phyloP scores from a whole-genome alignment of 805 yeast species.

The Priceomyces castillae region DNA sequence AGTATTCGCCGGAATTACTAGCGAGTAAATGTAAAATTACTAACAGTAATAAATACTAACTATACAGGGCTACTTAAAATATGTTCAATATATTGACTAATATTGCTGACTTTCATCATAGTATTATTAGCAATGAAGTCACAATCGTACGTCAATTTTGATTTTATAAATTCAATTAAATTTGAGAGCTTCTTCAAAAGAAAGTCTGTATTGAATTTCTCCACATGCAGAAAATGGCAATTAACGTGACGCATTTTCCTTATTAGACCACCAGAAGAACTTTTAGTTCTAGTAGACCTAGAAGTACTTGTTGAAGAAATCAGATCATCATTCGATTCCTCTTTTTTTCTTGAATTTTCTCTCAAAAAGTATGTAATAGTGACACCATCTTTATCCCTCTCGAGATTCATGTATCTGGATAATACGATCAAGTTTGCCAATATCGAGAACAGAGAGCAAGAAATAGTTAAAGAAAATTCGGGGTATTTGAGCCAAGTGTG shows the following conservation, averaged over 20 bases:
- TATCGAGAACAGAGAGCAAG: constrained; percentile 16
- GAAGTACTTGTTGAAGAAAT: no score
- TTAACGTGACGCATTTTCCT: neutral
- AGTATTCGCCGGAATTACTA: constrained; percentile 8
- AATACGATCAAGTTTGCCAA: constrained; percentile 19
- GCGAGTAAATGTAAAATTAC: neutral
- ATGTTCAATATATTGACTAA: constrained; percentile 13
- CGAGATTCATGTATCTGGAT: constrained; percentile 11
- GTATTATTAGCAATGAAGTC: constrained; percentile 12
- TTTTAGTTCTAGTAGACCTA: no score
- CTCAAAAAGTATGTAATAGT: neutral
- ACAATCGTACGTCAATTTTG: constrained; percentile 10
- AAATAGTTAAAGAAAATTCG: constrained; percentile 14
- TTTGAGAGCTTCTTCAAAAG: constrained; percentile 11
- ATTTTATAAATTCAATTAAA: constrained; percentile 13
- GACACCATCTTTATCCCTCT: neutral
- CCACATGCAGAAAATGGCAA: neutral
- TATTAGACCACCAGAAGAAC: neutral
- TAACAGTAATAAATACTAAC: constrained; percentile 6
- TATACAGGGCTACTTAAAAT: constrained; percentile 12
- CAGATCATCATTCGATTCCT: no score
- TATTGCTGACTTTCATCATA: constrained; percentile 16
- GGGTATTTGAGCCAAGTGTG: constrained; percentile 20
- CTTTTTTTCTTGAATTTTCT: constrained; percentile 1
- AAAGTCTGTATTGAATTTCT: constrained; percentile 7